phyloP scores from a whole-genome alignment of 2,329 filamentous ascomycete genomes.

The Balansia obtecta region DNA sequence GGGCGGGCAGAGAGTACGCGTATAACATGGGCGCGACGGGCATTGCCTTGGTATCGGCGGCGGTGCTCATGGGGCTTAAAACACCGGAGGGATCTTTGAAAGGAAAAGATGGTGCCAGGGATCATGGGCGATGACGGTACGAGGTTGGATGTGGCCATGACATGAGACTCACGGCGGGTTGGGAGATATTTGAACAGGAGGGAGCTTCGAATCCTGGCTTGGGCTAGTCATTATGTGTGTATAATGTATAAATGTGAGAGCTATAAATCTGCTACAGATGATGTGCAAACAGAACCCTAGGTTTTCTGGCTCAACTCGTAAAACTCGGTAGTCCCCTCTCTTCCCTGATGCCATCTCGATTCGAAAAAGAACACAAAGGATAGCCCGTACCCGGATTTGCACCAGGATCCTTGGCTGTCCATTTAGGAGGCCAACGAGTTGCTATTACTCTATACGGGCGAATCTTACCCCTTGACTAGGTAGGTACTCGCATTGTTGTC shows the following conservation, averaged over 20 bases:
- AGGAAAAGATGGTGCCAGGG: conserved; percentile 9
- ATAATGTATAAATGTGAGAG: neutral
- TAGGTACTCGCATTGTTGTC: neutral
- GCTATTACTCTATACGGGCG: conserved; percentile 22
- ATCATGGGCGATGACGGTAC: conserved; percentile 3
- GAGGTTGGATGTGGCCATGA: neutral
- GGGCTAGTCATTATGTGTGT: neutral
- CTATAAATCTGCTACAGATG: neutral
- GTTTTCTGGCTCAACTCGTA: neutral
- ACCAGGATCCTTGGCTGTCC: conserved; percentile 24
- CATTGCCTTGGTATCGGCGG: conserved; percentile 59
- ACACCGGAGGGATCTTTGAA: conserved; percentile 33
- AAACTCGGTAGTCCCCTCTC: neutral
- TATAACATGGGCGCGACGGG: conserved; percentile 72
- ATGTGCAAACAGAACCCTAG: neutral
- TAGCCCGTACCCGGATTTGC: conserved; percentile 23
- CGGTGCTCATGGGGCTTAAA: conserved; percentile 62
- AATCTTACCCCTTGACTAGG: neutral
- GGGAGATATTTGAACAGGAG: neutral
- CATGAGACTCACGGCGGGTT: neutral
- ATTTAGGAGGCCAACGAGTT: conserved; percentile 24
- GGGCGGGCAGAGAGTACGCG: conserved; percentile 79
- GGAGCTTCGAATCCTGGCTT: neutral
- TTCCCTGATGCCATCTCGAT: neutral
- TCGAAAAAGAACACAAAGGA: conserved; percentile 4